A percentile compares a stretch with the other conserved stretches of the same genome.
Evolutionary conservation across 2,329 filamentous ascomycete genomes (phyloP).

Genomic region (Fusarium aywerte): DNA sequence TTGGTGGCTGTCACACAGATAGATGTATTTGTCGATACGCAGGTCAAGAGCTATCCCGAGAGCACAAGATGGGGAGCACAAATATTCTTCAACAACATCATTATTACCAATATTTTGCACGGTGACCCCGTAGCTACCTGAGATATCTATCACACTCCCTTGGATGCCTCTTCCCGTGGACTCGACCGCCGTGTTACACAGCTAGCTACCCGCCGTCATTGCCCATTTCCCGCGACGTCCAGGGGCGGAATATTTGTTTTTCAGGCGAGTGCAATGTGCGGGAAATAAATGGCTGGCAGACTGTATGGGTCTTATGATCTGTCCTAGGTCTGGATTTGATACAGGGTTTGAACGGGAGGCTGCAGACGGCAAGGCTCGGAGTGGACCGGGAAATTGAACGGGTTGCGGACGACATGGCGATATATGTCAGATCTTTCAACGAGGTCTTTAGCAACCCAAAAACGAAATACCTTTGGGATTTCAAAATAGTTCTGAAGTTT

Average conservation of each 20-base stretch:
- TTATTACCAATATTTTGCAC: neutral
- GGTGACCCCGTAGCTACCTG: neutral
- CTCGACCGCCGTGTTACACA: conserved; percentile 25
- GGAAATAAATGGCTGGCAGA: conserved; percentile 6
- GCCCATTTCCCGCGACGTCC: conserved; percentile 12
- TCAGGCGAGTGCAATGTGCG: neutral
- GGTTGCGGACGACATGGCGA: neutral
- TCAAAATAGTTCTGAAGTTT: too few relatives aligned
- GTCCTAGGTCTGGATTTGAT: neutral
- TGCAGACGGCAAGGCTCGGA: conserved; percentile 21
- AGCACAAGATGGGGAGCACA: neutral
- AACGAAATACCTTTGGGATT: too few relatives aligned
- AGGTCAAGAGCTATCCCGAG: neutral
- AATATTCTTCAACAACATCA: neutral
- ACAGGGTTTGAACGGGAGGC: conserved; percentile 8
- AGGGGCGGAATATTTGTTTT: conserved; percentile 4
- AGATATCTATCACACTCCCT: conserved; percentile 1
- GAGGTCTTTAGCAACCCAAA: too few relatives aligned
- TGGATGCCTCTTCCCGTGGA: conserved; percentile 24
- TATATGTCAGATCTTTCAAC: neutral
- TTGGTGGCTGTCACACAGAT: neutral
- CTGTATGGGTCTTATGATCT: conserved; percentile 11
- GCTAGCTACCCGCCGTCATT: conserved; percentile 4
- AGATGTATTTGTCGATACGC: neutral
- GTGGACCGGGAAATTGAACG: neutral